Base-by-base conservation (phyloP, 139 green algal genomes). In the Deuterostichococcus epilithicus region DNA sequence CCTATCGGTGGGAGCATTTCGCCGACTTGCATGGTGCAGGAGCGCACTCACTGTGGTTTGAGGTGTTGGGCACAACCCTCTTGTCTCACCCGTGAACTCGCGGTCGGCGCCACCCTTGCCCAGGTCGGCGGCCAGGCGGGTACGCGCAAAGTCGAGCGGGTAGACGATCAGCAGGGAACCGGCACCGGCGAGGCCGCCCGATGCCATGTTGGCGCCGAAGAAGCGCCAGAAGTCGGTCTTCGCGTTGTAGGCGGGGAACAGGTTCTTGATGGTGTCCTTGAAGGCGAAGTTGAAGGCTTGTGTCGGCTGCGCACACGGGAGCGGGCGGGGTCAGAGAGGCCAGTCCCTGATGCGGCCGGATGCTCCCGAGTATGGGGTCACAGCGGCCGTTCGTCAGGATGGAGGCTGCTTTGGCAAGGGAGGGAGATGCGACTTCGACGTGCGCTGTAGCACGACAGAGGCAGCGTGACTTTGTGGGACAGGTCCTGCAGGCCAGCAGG, bases 221-320 rank as follows among this genome's bases (percentile, higher is more conserved):
- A 97, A 99, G 80, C 83, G 89, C 91, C 90, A 97, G 91, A 97
- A 97, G 84, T 95, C 93, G 59, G 93, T 92, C 76, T 91, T 91
- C 76, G 93, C 88, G 85, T 92, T 96, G 87, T 97, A 98, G 74
- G 86, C 91, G 77, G 91, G 92, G 85, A 99, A 98, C 78, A 98
- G 78, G 76, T 80, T 88, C 93, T 99, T 99, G 92, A 98, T 98
- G 74, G 96, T 98, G 88, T 99, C 95, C 94, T 99, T 99, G 92
- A 99, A 99, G 35, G 96, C 96, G 84, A 99, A 99, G 94, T 99
- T 99, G 82, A 99, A 96, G 30, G 96, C 95, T 85, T 95, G 88
- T 1, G 82, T 87, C 42, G 65, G 52, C 18, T 30, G 28, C 42
- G 42, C 42, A 52, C 42, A 52, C 42, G 44, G 25, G 30, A 23